phyloP scores from a whole-genome alignment of 805 yeast species.

The Wickerhamiella bombiphila region DNA sequence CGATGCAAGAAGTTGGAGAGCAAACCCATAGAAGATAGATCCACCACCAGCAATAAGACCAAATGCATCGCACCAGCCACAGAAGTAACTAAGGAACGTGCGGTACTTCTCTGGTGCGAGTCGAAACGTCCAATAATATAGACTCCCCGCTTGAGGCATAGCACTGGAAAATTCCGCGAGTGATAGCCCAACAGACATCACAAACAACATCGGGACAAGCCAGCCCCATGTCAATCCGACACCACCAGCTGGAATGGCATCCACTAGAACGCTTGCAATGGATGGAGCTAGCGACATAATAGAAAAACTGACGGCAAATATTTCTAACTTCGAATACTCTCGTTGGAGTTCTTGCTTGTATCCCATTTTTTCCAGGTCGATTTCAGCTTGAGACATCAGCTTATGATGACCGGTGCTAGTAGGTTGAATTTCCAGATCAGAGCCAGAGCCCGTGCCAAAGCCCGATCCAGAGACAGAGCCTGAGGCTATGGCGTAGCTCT shows the following conservation, averaged over 20 bases:
- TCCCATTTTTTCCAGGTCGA: conserved; percentile 35
- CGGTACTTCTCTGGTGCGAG: conserved; percentile 42
- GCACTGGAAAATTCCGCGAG: conserved; percentile 53
- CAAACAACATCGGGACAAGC: conserved; percentile 41
- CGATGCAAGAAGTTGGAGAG: conserved; percentile 34
- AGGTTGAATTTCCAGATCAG: background rate
- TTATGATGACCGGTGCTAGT: background rate
- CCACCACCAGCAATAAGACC: conserved; percentile 52
- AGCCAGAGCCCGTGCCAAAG: background rate
- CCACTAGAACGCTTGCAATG: conserved; percentile 37
- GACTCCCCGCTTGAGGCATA: conserved; percentile 60
- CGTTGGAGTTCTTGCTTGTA: conserved; percentile 52
- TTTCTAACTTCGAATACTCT: conserved; percentile 42
- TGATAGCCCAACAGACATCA: conserved; percentile 38
- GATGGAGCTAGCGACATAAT: conserved; percentile 51
- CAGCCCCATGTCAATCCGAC: conserved; percentile 59
- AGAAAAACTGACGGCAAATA: conserved; percentile 53
- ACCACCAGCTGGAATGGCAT: conserved; percentile 46
- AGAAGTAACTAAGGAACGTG: conserved; percentile 41
- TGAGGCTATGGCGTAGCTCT: no score
- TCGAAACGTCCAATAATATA: conserved; percentile 50
- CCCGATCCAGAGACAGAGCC: no score
- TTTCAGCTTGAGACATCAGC: conserved; percentile 16
- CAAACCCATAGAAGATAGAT: conserved; percentile 55
- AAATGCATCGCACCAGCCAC: conserved; percentile 50